A percentile compares a stretch with the other conserved stretches of the same genome.
Conservation (phyloP, 2,329 filamentous ascomycete genomes). For the Colletotrichum agaves region DNA sequence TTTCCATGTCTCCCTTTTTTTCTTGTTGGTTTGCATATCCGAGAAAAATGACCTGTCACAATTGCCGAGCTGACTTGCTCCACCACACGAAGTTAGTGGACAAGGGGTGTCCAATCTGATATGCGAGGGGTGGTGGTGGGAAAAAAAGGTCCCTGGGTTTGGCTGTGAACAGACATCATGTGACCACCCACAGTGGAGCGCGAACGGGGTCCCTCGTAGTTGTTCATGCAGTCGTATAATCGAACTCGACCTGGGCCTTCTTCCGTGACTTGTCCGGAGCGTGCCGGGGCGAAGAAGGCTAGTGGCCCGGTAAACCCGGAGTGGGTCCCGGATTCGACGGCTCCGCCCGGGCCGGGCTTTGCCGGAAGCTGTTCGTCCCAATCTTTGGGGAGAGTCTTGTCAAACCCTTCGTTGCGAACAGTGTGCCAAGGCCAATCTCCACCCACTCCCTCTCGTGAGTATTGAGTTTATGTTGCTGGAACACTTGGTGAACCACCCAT, state of each 20-base stretch:
- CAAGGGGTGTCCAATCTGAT: neutral
- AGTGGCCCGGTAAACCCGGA: slow-evolving; percentile 3
- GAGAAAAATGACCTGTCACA: too few relatives aligned
- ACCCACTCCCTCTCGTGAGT: too few relatives aligned
- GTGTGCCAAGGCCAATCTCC: too few relatives aligned
- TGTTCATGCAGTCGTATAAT: slow-evolving; percentile 17
- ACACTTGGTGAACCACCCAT: too few relatives aligned
- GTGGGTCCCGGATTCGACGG: slow-evolving; percentile 3
- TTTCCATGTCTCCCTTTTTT: slow-evolving; percentile 13
- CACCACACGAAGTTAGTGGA: slow-evolving; percentile 13
- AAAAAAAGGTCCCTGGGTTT: slow-evolving; percentile 17
- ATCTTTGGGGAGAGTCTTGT: neutral
- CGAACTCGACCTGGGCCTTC: neutral
- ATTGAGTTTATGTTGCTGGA: too few relatives aligned
- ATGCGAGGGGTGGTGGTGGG: slow-evolving; percentile 19
- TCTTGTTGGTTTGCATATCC: slow-evolving; percentile 9
- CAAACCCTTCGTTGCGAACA: too few relatives aligned
- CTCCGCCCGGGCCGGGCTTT: slow-evolving; percentile 9
- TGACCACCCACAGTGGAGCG: slow-evolving; percentile 33
- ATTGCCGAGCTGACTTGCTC: neutral
- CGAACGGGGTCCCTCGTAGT: neutral
- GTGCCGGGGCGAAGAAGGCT: neutral
- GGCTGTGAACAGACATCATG: slow-evolving; percentile 31
- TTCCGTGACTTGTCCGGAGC: neutral
- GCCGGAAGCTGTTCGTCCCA: neutral